Evolutionary conservation across 2,329 filamentous ascomycete species (phyloP), one percentile per base, ranked within the genome.

Genomic region (Trichoderma sp.): DNA sequence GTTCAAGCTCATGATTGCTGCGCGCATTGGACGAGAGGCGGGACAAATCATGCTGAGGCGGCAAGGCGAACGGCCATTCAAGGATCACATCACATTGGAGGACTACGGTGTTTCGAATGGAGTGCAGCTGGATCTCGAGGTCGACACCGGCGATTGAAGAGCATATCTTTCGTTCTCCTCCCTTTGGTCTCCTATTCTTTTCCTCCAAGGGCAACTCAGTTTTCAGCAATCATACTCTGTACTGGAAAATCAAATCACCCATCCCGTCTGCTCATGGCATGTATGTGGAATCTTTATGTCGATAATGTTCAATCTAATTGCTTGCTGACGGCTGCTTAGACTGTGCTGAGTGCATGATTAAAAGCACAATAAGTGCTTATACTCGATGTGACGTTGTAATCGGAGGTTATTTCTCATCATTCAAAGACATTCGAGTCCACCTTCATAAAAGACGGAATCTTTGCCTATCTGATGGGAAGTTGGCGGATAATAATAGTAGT

Each of bases 21-120:
- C 92, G 52, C 88, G 92, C 72, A 96, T 97, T 75, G 95, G 95
- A 2, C 88, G 95, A 43, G 91, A 96, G 74, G 91, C 94, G 56
- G 92, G 95, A 76, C 93, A 97, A 82, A 97, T 98, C 72, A 85
- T 97, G 81, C 81, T 98, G 70, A 96, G 96, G 84, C 86, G 95
- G 73, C 95, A 98, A 81, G 93, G 94, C 14, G 93, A 97, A 82
- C 83, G 94, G 72, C 94, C 95, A 29, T 97, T 98, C 79, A 97
- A 97, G 83, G 94, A 98, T 77, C 88, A 91, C 74, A 85, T 97
- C 71, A 94, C 89, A 40, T 80, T 97, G 74, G 92, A 92, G 76
- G 95, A 98, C 81, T 98, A 97, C 80, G 93, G 92, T n/a, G 90
- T 98, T 69, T 93, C 91, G 75, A 96, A 96, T 81, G 95, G 95